These are phyloP conservation scores for Hypomyces rosellus DNA, from an alignment of 2,329 filamentous ascomycete genomes.

Conservation along the genomic window DNA sequence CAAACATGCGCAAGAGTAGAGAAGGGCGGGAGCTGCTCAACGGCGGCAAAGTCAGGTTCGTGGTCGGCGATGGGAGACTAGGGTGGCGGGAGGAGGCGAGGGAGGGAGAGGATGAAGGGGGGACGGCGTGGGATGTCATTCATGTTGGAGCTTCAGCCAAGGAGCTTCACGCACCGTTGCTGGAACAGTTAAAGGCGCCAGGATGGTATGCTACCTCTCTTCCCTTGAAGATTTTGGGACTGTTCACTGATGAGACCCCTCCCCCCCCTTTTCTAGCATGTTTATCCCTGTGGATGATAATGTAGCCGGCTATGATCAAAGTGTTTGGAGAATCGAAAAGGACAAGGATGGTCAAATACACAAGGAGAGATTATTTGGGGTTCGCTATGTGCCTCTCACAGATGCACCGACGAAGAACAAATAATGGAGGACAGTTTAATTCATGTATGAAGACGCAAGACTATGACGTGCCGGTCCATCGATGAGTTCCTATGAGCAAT, in stretches of 20 bases:
- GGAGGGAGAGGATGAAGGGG: constrained; percentile 41
- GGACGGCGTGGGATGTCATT: constrained; percentile 76
- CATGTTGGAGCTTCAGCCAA: constrained; percentile 86
- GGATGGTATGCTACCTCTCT: constrained; percentile 48
- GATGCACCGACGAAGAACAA: constrained; percentile 51
- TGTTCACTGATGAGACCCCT: background rate
- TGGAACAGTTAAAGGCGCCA: constrained; percentile 71
- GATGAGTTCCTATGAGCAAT: no score
- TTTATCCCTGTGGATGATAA: constrained; percentile 70
- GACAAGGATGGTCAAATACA: constrained; percentile 55
- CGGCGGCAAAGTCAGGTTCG: constrained; percentile 61
- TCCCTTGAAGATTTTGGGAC: background rate
- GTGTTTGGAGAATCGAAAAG: constrained; percentile 72
- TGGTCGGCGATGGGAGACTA: constrained; percentile 66
- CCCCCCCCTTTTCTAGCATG: constrained; percentile 39
- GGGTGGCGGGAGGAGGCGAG: constrained; percentile 47
- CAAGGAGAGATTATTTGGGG: constrained; percentile 59
- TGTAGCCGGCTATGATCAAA: constrained; percentile 43
- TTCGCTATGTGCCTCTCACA: constrained; percentile 71
- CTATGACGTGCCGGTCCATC: no score
- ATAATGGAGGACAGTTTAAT: background rate
- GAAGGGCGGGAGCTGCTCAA: constrained; percentile 55
- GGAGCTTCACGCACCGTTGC: constrained; percentile 62
- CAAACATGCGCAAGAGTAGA: constrained; percentile 59
- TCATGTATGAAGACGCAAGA: no score